Conservation (phyloP, 2,329 filamentous ascomycete genomes). For the Penicillium griseofulvum region DNA sequence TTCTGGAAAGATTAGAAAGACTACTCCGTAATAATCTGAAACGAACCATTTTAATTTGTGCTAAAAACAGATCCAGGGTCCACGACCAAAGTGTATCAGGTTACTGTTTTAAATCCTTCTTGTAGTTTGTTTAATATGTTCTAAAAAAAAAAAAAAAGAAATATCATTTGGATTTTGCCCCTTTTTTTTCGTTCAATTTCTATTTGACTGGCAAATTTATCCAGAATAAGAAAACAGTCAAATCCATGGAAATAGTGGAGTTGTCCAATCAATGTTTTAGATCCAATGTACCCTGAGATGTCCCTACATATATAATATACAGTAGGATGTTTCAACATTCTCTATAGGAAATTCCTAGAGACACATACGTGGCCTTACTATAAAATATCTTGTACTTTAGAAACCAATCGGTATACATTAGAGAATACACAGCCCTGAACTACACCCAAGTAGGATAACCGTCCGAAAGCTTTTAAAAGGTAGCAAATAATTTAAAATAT, state of each 20-base stretch:
- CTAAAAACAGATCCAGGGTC: constrained; percentile 31
- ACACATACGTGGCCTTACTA: background rate
- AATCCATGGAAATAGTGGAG: background rate
- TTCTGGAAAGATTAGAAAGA: constrained; percentile 10
- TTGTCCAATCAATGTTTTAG: background rate
- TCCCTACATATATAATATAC: too few species aligned
- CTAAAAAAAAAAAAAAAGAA: background rate
- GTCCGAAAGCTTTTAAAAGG: constrained; percentile 13
- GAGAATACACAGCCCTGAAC: constrained; percentile 10
- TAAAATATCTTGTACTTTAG: background rate
- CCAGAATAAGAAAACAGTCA: background rate
- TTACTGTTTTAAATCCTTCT: constrained; percentile 10
- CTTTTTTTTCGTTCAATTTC: constrained; percentile 17
- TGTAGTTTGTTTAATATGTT: background rate
- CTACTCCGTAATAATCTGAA: constrained; percentile 4
- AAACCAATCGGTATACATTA: constrained; percentile 3
- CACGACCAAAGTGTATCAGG: constrained; percentile 20
- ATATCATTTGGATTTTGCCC: background rate
- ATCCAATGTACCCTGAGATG: constrained; percentile 13
- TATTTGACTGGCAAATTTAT: constrained; percentile 8
- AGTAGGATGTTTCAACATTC: background rate
- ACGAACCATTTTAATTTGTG: constrained; percentile 22
- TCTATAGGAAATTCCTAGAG: background rate
- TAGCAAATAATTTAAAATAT: background rate
- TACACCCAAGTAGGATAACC: constrained; percentile 17